phyloP scores from a whole-genome alignment of 2,329 filamentous ascomycete species.

The Anisogramma anomala region DNA sequence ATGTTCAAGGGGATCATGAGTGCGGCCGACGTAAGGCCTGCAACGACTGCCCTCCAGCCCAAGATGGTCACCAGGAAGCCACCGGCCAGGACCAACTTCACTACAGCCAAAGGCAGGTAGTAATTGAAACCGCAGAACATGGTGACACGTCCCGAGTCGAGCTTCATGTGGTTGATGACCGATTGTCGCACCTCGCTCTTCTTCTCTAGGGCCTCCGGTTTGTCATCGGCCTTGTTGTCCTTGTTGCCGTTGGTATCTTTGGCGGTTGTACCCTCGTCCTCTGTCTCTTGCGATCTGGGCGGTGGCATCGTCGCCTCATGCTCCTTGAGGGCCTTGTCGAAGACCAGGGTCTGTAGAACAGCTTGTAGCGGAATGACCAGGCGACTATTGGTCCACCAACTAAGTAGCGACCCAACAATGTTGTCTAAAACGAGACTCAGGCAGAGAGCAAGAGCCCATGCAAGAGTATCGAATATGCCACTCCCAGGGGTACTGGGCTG shows the following conservation, averaged over 20 bases:
- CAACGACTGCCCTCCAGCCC: slow-evolving; percentile 23
- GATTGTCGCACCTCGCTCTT: slow-evolving; percentile 22
- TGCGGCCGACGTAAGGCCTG: slow-evolving; percentile 20
- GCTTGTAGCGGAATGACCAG: slow-evolving; percentile 23
- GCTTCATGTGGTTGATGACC: slow-evolving; percentile 27
- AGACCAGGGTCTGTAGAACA: slow-evolving; percentile 25
- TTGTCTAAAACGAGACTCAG: slow-evolving; percentile 23
- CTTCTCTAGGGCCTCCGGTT: slow-evolving; percentile 12
- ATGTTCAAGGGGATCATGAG: slow-evolving; percentile 22
- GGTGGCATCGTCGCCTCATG: slow-evolving; percentile 22
- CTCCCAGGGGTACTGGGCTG: slow-evolving; percentile 12
- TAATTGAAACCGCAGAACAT: slow-evolving; percentile 17
- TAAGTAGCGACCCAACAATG: slow-evolving; percentile 21
- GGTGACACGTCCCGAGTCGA: slow-evolving; percentile 21
- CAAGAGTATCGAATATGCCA: slow-evolving; percentile 19
- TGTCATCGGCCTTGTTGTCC: neutral
- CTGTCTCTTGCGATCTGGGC: slow-evolving; percentile 6
- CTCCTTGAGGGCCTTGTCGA: slow-evolving; percentile 25
- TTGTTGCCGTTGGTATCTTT: slow-evolving; percentile 8
- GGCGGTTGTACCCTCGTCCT: slow-evolving; percentile 12
- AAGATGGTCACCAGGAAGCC: slow-evolving; percentile 22
- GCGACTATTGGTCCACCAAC: slow-evolving; percentile 24
- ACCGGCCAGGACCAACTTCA: slow-evolving; percentile 24
- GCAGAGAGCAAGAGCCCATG: slow-evolving; percentile 23
- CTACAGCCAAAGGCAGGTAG: slow-evolving; percentile 24